Evolutionary conservation across 192 early-diverging fungal genomes (phyloP), one percentile per base, ranked within the genome.

Genomic region (Paraglomus brasilianum): DNA sequence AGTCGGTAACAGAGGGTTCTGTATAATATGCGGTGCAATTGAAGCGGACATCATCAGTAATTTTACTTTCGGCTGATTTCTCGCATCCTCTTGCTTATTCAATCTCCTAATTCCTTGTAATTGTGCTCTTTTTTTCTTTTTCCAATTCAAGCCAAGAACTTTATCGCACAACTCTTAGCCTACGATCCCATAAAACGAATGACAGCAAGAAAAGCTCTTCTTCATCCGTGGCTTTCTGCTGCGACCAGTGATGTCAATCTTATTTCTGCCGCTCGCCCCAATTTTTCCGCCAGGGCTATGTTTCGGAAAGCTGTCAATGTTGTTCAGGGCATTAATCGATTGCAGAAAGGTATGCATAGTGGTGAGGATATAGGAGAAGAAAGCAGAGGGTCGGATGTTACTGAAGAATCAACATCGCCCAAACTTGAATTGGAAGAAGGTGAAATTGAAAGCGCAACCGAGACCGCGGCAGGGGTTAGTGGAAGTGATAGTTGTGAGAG

Each of bases 171-270:
- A 58, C 74, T 85, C 11, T 72, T 88, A 38, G 71, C 75, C 51
- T 74, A 86, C 7, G 79, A 90, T 65, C 89, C 88, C 1, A 46
- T 67, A 42, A 63, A 79, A 39, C 87, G 92, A 59, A 80, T 89
- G 70, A 87, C 90, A 6, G 87, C 85, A 21, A 77, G 74, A 10
- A 79, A 92, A 66, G 92, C 92, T 10, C 76, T 93, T 50, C 56
- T 62, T 30, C 93, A 94, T 73, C 89, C 87, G 0, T 94, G 91
- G 90, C 40, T 67, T 10, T 76, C 75, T 5, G 71, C 70, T n/a
- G 59, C 71, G 9, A 30, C 30, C 30, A 71, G 72, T 41, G 73
- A 68, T 38, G 56, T 76, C 53, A 76, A 76, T 46, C 40, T 76
- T 66, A 45, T 76, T 60, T 71, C 71, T 43, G 58, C 69, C 8